A percentile compares a stretch with the other conserved stretches of the same genome.
Conservation (phyloP, 257 asterid species). For the Galeopsis tetrahit region DNA sequence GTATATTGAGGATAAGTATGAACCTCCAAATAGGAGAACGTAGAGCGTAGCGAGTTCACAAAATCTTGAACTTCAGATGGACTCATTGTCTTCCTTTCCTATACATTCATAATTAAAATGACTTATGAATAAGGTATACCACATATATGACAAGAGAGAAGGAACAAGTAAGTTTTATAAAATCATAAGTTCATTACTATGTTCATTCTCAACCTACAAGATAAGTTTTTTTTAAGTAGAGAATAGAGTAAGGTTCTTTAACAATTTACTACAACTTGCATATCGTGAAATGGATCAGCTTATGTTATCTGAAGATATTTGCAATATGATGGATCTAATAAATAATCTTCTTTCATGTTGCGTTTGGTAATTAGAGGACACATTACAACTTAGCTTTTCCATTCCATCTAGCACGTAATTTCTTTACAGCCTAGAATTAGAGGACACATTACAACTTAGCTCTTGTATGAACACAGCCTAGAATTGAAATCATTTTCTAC, state of each 20-base stretch:
- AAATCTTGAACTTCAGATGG: slow-evolving; percentile 63
- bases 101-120: slow-evolving; percentile 30
- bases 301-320: background rate
- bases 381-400: slow-evolving; percentile 7
- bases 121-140: slow-evolving; percentile 17
- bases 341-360: background rate
- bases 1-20: slow-evolving; percentile 31
- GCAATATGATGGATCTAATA: background rate
- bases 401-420: background rate
- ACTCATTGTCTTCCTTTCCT: slow-evolving; percentile 88
- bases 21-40: slow-evolving; percentile 85
- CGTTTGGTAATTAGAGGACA: slow-evolving; percentile 7
- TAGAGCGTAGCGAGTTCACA: slow-evolving; percentile 72
- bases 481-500: slow-evolving; percentile 37
- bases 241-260: background rate
- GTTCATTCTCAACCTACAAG: background rate
- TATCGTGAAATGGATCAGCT: slow-evolving; percentile 4
- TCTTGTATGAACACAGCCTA: slow-evolving; percentile 14
- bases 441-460: too few species aligned
- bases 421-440: too few species aligned
- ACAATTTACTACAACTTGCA: background rate
- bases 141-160: slow-evolving; percentile 1
- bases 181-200: slow-evolving; percentile 8
- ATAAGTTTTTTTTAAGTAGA: background rate
- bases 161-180: slow-evolving; percentile 4